Evolutionary conservation across 176 grass and related monocot genomes (phyloP).

Genomic region (Juncus inflexus): DNA sequence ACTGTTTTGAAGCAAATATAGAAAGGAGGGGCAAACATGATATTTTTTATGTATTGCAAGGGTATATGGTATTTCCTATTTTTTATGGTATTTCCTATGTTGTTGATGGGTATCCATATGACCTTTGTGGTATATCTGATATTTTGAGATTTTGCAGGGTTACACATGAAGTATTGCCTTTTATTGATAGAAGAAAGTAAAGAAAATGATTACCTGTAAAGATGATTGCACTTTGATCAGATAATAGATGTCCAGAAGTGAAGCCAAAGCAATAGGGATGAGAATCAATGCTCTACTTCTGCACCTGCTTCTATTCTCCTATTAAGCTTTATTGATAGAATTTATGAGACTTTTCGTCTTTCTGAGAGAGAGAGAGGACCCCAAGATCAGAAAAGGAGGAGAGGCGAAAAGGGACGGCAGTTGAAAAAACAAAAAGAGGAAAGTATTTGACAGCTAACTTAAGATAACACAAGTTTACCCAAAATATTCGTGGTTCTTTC

Average conservation of each 20-base stretch:
- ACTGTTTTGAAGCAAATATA: too few species aligned
- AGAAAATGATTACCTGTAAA: conserved; percentile 9
- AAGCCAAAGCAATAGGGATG: conserved; percentile 1
- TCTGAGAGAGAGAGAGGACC: too few species aligned
- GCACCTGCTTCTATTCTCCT: background rate
- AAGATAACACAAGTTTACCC: too few species aligned
- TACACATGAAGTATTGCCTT: background rate
- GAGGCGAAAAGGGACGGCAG: too few species aligned
- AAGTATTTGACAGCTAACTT: too few species aligned
- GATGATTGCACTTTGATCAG: conserved; percentile 8
- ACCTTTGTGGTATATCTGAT: background rate
- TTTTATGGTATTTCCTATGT: too few species aligned
- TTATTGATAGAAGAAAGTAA: background rate
- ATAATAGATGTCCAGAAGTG: conserved; percentile 9
- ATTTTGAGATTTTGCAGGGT: background rate
- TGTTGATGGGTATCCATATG: too few species aligned
- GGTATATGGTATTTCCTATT: background rate
- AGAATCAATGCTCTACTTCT: conserved; percentile 1
- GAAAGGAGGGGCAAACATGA: too few species aligned
- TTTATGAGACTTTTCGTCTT: too few species aligned
- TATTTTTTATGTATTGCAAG: background rate
- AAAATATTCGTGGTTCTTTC: too few species aligned
- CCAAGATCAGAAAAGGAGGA: too few species aligned
- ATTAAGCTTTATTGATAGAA: background rate
- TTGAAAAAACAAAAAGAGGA: too few species aligned